phyloP scores from a whole-genome alignment of 192 early-diverging fungal genomes.

The Piromyces sp. region DNA sequence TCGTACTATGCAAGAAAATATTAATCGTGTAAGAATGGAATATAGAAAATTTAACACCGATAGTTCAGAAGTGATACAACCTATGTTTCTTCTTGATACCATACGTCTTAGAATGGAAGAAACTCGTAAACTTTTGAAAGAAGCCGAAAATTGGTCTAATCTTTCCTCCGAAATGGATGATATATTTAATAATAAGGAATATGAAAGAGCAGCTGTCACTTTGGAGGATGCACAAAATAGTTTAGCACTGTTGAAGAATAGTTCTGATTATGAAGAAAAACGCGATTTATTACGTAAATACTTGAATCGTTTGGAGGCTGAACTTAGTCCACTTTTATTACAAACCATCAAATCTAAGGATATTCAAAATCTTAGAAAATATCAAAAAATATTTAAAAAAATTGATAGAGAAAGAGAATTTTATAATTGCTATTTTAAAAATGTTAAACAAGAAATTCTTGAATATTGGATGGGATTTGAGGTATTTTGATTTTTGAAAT shows the following conservation, averaged over 20 bases:
- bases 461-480: background rate
- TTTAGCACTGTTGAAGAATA: constrained; percentile 40
- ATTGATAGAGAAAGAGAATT: constrained; percentile 39
- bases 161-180: constrained; percentile 47
- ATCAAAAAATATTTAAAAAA: constrained; percentile 33
- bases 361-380: constrained; percentile 21
- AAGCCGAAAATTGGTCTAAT: constrained; percentile 66
- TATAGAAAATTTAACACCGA: constrained; percentile 24
- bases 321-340: constrained; percentile 24
- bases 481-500: background rate
- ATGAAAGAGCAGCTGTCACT: constrained; percentile 32
- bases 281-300: constrained; percentile 28
- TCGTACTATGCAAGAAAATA: constrained; percentile 15
- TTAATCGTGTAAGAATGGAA: constrained; percentile 19
- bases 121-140: constrained; percentile 35
- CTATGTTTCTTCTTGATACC: constrained; percentile 39
- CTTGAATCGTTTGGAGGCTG: constrained; percentile 37
- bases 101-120: constrained; percentile 51
- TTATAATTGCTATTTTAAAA: constrained; percentile 33
- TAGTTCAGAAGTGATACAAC: constrained; percentile 12
- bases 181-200: constrained; percentile 44
- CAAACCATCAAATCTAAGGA: constrained; percentile 40
- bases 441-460: background rate
- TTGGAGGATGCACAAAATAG: constrained; percentile 50
- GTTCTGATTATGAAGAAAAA: constrained; percentile 48